Base-by-base conservation (phyloP, 1,284 basidiomycete species). In the Waitea zeae region DNA sequence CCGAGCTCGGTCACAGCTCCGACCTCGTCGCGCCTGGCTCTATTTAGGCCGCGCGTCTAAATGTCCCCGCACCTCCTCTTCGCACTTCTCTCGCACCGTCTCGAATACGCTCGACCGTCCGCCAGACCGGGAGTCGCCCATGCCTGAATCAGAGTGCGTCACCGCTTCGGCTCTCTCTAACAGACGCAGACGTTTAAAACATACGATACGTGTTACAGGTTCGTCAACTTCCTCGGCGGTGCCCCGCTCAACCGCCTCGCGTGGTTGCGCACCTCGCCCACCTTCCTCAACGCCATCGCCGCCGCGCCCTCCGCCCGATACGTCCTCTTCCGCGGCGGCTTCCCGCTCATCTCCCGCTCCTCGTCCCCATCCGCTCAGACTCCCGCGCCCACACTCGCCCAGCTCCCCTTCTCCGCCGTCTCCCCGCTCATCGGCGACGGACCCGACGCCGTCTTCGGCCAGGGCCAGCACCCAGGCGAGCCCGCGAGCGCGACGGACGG, bases 211-310 rank as follows among this genome's bases (percentile, higher is more conserved):
- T n/a, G 9, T n/a, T n/a, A n/a, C 37, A 58, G 54, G 34, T 49
- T 50, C 43, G 46, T 65, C 41, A 80, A 81, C 51, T 73, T 76
- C 57, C 72, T 78, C 46, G 63, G 71, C 33, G 84, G 83, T 33
- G 80, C 79, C 12, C 81, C 84, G 12, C 59, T 90, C 27, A 93
- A 92, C 53, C 73, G 88, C 22, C 63, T 92, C 17, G 78, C 83
- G 0, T 93, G 87, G 78, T 63, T 89, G 37, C 67, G 88, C 18
- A 58, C 74, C 13, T 80, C 78, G 4, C 65, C 71, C 13, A 50
- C 64, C 3, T 81, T 84, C 50, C 59, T 92, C 30, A 83, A 82
- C 42, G 60, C 70, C 11, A 62, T 84, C 46, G 56, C 77, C 22
- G 49, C 49, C 13, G 61, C 69, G 12, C 64, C 71, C 0, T 46